phyloP scores from a whole-genome alignment of 805 yeast genomes.

The Cyberlindnera xishuangbannaensis region DNA sequence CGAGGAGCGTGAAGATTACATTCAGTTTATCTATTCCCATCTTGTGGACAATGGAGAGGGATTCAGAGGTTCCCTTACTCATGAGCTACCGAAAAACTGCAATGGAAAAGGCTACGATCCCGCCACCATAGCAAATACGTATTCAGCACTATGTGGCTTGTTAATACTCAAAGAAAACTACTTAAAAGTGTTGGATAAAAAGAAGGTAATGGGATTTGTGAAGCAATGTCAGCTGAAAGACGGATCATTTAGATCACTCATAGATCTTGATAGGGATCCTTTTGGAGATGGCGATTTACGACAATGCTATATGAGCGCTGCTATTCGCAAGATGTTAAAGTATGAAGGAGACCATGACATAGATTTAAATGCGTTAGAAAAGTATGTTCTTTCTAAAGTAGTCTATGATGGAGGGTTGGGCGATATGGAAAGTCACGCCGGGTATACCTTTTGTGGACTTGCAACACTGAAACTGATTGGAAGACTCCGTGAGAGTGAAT shows the following conservation, averaged over 20 bases:
- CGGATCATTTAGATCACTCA: conserved; percentile 54
- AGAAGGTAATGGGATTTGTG: conserved; percentile 48
- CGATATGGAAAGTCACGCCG: conserved; percentile 72
- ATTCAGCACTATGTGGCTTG: conserved; percentile 61
- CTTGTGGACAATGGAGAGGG: conserved; percentile 37
- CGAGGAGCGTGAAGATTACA: conserved; percentile 28
- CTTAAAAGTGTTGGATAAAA: conserved; percentile 32
- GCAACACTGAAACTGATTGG: conserved; percentile 47
- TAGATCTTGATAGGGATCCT: conserved; percentile 28
- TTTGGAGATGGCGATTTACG: conserved; percentile 67
- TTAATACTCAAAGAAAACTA: conserved; percentile 44
- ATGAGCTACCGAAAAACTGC: conserved; percentile 22
- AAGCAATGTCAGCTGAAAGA: conserved; percentile 49
- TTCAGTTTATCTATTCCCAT: conserved; percentile 43
- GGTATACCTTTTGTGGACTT: conserved; percentile 80
- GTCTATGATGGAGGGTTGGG: conserved; percentile 72
- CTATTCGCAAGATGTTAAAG: conserved; percentile 48
- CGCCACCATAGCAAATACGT: conserved; percentile 68
- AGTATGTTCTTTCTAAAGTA: conserved; percentile 32
- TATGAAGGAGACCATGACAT: no score
- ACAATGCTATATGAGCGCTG: conserved; percentile 65
- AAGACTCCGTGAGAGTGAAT: conserved; percentile 21
- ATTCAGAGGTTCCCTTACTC: conserved; percentile 54
- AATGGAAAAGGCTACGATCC: conserved; percentile 39
- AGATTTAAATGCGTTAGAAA: conserved; percentile 24